phyloP scores from a whole-genome alignment of 2,329 filamentous ascomycete genomes.

The Calonectria naviculata region DNA sequence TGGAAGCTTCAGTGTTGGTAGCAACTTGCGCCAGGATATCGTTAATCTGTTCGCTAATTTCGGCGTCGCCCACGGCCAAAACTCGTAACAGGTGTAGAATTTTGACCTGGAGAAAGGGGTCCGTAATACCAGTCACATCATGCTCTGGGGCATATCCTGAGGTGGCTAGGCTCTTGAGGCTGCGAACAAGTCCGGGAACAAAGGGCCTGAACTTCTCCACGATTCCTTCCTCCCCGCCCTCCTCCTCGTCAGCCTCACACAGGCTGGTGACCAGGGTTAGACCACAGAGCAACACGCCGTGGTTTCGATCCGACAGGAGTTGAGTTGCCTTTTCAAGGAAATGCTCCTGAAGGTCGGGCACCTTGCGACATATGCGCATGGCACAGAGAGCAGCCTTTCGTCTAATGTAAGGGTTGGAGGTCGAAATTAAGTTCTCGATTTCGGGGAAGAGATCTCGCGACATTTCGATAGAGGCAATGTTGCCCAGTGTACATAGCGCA shows the following conservation, averaged over 20 bases:
- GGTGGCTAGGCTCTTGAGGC: slow-evolving; percentile 90
- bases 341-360: slow-evolving; percentile 96
- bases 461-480: slow-evolving; percentile 99
- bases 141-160: slow-evolving; percentile 98
- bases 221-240: slow-evolving; percentile 89
- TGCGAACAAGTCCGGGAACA: slow-evolving; percentile 87
- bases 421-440: slow-evolving; percentile 91
- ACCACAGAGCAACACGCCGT: slow-evolving; percentile 93
- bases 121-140: slow-evolving; percentile 97
- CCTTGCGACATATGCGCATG: slow-evolving; percentile 98
- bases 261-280: slow-evolving; percentile 91
- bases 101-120: slow-evolving; percentile 98
- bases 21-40: slow-evolving; percentile 98
- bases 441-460: slow-evolving; percentile 96
- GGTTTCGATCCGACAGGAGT: slow-evolving; percentile 91
- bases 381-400: slow-evolving; percentile 98
- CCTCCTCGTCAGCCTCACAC: slow-evolving; percentile 94
- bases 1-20: slow-evolving; percentile 97
- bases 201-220: slow-evolving; percentile 91
- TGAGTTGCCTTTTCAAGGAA: slow-evolving; percentile 94
- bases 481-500: slow-evolving; percentile 94
- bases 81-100: slow-evolving; percentile 88
- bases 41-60: slow-evolving; percentile 97
- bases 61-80: slow-evolving; percentile 84
- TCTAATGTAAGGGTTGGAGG: slow-evolving; percentile 97